Evolutionary conservation across 225 moss, liverwort and hornwort species (phyloP), one percentile per base, ranked within the genome.

Genomic region (Thuidium tamariscinum): DNA sequence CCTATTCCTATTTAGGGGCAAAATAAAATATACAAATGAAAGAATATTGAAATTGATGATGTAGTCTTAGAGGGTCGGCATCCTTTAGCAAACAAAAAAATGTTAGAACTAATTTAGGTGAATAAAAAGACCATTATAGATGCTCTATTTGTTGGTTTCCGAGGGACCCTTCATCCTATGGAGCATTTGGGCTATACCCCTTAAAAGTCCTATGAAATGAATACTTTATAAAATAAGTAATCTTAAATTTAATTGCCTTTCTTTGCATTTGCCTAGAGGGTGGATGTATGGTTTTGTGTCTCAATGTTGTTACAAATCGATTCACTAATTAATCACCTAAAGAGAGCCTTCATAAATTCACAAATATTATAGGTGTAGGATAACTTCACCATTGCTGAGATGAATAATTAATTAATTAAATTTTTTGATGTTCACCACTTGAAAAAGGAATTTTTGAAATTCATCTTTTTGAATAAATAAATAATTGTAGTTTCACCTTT

Each of bases 1-100:
- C n/a, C n/a, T n/a, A n/a, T n/a, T n/a, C n/a, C n/a, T n/a, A n/a
- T n/a, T n/a, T n/a, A n/a, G n/a, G n/a, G n/a, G n/a, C n/a, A n/a
- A n/a, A n/a, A n/a, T n/a, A 21, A 51, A 52, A 3, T 3, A n/a
- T 22, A n/a, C 0, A 13, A 0, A 5, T 13, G 4, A 49, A 48
- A 0, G 10, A 51, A 12, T 13, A n/a, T n/a, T 21, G 2, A 34
- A 11, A 7, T 74, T 51, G 34, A 74, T 13, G 8, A 34, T 34
- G 0, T 0, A 0, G 3, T 25, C 5, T 34, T 7, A 34, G 0
- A 0, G 0, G 13, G 1, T 13, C n/a, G n/a, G 4, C 1, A 52
- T 23, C 52, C 3, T 52, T 20, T 21, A 70, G 26, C 0, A 2
- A 1, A 7, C 10, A 16, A 5, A 39, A 69, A 23, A 69, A 72